phyloP scores from a whole-genome alignment of 257 asterid species.

The Solanum ahanhuiri region DNA sequence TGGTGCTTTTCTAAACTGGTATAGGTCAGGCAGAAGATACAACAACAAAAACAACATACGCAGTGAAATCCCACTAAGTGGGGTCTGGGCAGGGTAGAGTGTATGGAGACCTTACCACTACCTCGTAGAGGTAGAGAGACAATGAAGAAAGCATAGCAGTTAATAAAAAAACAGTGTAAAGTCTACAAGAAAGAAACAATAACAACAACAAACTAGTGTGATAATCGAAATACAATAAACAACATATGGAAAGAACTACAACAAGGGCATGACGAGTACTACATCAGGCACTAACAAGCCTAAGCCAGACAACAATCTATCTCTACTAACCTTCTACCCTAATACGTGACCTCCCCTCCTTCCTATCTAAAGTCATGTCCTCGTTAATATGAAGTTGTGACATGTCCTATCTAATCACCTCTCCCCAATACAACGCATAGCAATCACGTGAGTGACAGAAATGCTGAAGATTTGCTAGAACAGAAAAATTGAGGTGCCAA shows the following conservation, averaged over 20 bases:
- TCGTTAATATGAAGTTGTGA: no score
- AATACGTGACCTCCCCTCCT: no score
- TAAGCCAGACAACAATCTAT: no score
- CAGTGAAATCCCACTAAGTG: neutral
- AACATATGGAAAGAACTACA: neutral
- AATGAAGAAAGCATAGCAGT: neutral
- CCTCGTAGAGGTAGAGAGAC: neutral
- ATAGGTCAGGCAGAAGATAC: neutral
- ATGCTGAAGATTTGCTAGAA: neutral
- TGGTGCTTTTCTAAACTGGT: neutral
- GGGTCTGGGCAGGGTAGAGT: neutral
- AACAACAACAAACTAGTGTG: neutral
- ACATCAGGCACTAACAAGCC: neutral
- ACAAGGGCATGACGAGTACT: neutral
- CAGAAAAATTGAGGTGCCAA: neutral
- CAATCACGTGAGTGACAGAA: neutral
- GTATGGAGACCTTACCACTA: neutral
- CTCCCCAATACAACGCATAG: neutral
- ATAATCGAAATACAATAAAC: neutral
- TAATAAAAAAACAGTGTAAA: neutral
- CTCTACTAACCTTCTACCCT: no score
- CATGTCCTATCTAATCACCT: no score
- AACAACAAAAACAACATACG: neutral
- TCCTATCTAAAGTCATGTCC: no score
- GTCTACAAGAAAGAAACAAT: neutral